These are phyloP conservation scores for Oryza australiensis DNA, from an alignment of 176 grass and related monocot species.

Conservation along the genomic window DNA sequence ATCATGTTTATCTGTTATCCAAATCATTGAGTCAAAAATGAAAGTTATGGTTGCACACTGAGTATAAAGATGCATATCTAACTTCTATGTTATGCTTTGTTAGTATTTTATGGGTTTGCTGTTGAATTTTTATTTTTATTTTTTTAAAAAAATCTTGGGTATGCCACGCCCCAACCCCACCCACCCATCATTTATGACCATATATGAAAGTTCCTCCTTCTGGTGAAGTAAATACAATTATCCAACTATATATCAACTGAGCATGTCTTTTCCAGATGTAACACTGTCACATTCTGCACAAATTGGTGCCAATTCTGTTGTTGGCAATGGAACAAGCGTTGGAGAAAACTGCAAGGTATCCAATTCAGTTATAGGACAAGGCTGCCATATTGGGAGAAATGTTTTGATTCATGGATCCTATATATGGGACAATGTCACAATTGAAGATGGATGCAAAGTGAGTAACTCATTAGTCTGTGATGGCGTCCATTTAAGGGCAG, in stretches of 20 bases:
- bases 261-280: slow-evolving; percentile 56
- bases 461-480: slow-evolving; percentile 82
- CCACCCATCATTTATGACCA: neutral
- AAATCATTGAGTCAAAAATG: neutral
- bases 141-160: neutral
- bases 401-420: slow-evolving; percentile 71
- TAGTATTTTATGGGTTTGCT: neutral
- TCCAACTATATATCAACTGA: slow-evolving; percentile 18
- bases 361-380: slow-evolving; percentile 75
- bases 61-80: neutral
- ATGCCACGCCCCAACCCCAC: neutral
- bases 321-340: slow-evolving; percentile 77
- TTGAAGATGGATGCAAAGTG: slow-evolving; percentile 93
- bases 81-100: neutral
- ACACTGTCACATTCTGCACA: slow-evolving; percentile 63
- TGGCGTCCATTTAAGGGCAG: slow-evolving; percentile 68
- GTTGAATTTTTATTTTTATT: slow-evolving; percentile 3
- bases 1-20: neutral
- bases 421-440: slow-evolving; percentile 85
- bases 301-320: slow-evolving; percentile 68
- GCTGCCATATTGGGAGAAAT: slow-evolving; percentile 73
- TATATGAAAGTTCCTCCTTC: neutral
- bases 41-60: neutral
- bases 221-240: neutral
- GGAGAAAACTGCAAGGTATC: slow-evolving; percentile 63